Conservation (phyloP, 2,329 filamentous ascomycete genomes). For the Pestalotiopsis sp. region DNA sequence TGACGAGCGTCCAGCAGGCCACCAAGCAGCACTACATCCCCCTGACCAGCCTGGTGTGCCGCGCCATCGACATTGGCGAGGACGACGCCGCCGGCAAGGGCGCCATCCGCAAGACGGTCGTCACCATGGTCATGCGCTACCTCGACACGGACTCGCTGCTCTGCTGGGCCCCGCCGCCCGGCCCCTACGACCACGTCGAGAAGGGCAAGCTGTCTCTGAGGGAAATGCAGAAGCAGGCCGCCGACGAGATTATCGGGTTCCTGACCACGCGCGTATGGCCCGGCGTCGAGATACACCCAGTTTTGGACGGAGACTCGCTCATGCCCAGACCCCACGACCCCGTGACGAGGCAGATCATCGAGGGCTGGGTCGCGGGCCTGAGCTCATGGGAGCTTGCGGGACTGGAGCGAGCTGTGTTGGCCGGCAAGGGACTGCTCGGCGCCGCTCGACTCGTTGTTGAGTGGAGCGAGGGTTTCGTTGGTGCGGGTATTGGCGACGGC, state of each 20-base stretch:
- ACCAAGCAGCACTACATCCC: slow-evolving; percentile 87
- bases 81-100: slow-evolving; percentile 22
- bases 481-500: slow-evolving; percentile 42
- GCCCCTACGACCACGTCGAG: slow-evolving; percentile 49
- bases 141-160: slow-evolving; percentile 90
- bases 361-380: slow-evolving; percentile 75
- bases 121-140: slow-evolving; percentile 76
- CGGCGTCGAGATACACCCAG: slow-evolving; percentile 74
- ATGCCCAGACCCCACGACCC: slow-evolving; percentile 74
- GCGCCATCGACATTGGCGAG: slow-evolving; percentile 77
- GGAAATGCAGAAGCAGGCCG: slow-evolving; percentile 70
- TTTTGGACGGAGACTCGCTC: slow-evolving; percentile 80
- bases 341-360: slow-evolving; percentile 75
- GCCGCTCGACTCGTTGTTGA: slow-evolving; percentile 79
- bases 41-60: slow-evolving; percentile 80
- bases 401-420: slow-evolving; percentile 80
- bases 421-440: slow-evolving; percentile 83
- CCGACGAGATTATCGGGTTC: slow-evolving; percentile 72
- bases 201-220: slow-evolving; percentile 62
- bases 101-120: slow-evolving; percentile 62
- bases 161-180: slow-evolving; percentile 74
- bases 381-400: slow-evolving; percentile 82
- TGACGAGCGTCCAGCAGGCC: slow-evolving; percentile 81
- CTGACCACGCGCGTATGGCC: slow-evolving; percentile 80
- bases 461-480: slow-evolving; percentile 77